These are phyloP conservation scores for Penicillium sp. DNA, from an alignment of 2,329 filamentous ascomycete species.

Conservation along the genomic window DNA sequence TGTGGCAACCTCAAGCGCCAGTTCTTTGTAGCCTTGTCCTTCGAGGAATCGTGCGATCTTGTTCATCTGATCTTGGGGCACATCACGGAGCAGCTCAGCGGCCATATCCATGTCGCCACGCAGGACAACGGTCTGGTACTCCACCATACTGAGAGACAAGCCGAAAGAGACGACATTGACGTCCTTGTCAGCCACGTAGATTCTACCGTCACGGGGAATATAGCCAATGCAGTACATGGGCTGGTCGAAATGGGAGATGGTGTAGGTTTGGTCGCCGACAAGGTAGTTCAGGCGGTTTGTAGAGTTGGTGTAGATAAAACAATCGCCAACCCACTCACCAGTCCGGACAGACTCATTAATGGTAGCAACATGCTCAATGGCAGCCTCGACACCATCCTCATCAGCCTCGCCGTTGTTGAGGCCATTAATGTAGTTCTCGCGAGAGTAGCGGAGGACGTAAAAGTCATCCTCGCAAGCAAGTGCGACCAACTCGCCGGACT, in stretches of 20 bases:
- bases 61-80: conserved; percentile 91
- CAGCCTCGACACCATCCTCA: conserved; percentile 87
- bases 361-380: conserved; percentile 94
- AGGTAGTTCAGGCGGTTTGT: conserved; percentile 97
- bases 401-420: conserved; percentile 80
- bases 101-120: conserved; percentile 91
- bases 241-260: conserved; percentile 93
- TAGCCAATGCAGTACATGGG: conserved; percentile 95
- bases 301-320: conserved; percentile 97
- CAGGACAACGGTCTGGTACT: conserved; percentile 95
- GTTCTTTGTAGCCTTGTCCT: conserved; percentile 93
- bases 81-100: conserved; percentile 75
- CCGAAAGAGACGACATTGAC: conserved; percentile 86
- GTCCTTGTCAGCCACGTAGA: conserved; percentile 96
- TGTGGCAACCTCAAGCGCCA: conserved; percentile 89
- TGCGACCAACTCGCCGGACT: conserved; percentile 87
- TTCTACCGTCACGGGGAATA: conserved; percentile 88
- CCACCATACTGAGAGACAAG: conserved; percentile 86
- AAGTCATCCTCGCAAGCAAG: conserved; percentile 93
- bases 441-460: conserved; percentile 88
- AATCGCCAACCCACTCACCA: conserved; percentile 97
- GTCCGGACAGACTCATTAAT: conserved; percentile 91
- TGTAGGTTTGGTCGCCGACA: conserved; percentile 96
- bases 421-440: conserved; percentile 82
- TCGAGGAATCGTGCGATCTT: conserved; percentile 97